Conservation (phyloP, 306 rosid species). For the Cicer arietinum region DNA sequence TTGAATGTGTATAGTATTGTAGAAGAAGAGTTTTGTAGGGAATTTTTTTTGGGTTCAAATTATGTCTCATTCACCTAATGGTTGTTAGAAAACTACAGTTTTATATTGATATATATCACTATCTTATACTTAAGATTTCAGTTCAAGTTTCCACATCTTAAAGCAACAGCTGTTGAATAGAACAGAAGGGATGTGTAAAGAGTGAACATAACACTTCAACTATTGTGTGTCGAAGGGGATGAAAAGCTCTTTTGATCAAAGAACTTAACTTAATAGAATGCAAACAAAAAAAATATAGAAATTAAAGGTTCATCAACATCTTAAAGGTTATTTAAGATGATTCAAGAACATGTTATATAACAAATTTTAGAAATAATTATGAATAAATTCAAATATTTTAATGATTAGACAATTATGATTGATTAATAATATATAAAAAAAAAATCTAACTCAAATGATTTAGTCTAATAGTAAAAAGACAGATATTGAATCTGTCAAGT, state of each 20-base stretch:
- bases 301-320: background rate
- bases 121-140: constrained; percentile 40
- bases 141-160: constrained; percentile 69
- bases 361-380: no score
- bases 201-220: constrained; percentile 63
- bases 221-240: constrained; percentile 50
- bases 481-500: no score
- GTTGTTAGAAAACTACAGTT: constrained; percentile 54
- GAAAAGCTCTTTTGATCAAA: constrained; percentile 40
- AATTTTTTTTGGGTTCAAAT: constrained; percentile 33
- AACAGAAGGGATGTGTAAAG: constrained; percentile 46
- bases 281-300: background rate
- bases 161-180: constrained; percentile 65
- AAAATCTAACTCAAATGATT: no score
- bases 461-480: no score
- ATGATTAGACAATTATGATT: no score
- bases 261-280: background rate
- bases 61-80: constrained; percentile 60
- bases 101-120: constrained; percentile 34
- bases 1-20: constrained; percentile 36
- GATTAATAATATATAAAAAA: no score
- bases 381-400: no score
- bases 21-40: constrained; percentile 37
- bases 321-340: no score
- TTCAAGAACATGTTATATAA: no score